Evolutionary conservation across 805 yeast genomes (phyloP).

Genomic region (Schizosaccharomyces cryophilus): DNA sequence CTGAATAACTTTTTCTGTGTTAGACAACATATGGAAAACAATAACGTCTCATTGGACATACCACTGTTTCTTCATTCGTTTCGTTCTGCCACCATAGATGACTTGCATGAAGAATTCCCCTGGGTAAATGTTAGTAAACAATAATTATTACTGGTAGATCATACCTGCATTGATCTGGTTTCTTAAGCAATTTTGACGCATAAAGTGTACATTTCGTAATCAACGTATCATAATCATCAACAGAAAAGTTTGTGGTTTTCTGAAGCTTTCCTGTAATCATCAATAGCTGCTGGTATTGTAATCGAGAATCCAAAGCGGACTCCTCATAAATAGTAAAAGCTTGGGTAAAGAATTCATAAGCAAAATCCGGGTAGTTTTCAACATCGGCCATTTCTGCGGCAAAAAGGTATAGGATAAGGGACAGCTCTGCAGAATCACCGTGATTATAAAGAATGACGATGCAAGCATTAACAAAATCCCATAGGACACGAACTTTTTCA

Average conservation of each 20-base stretch:
- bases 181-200: constrained; percentile 68
- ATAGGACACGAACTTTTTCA: constrained; percentile 23
- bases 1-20: constrained; percentile 14
- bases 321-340: constrained; percentile 69
- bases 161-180: constrained; percentile 50
- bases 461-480: constrained; percentile 48
- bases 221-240: constrained; percentile 54
- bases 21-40: background rate
- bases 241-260: constrained; percentile 24
- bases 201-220: constrained; percentile 69
- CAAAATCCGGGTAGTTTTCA: constrained; percentile 33
- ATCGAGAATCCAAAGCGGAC: constrained; percentile 25
- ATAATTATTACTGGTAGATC: too few species aligned
- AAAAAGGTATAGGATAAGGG: constrained; percentile 26
- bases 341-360: constrained; percentile 74
- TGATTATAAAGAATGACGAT: constrained; percentile 33
- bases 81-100: constrained; percentile 62
- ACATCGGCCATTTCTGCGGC: constrained; percentile 66
- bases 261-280: constrained; percentile 28
- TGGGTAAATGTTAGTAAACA: constrained; percentile 16
- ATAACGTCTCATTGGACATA: background rate
- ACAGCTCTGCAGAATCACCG: constrained; percentile 16
- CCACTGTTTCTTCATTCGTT: background rate
- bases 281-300: constrained; percentile 29
- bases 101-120: constrained; percentile 66